A percentile compares a stretch with the other conserved stretches of the same genome.
Conservation (phyloP, 1,139 yeast species). For the Yamadazyma siamensis region DNA sequence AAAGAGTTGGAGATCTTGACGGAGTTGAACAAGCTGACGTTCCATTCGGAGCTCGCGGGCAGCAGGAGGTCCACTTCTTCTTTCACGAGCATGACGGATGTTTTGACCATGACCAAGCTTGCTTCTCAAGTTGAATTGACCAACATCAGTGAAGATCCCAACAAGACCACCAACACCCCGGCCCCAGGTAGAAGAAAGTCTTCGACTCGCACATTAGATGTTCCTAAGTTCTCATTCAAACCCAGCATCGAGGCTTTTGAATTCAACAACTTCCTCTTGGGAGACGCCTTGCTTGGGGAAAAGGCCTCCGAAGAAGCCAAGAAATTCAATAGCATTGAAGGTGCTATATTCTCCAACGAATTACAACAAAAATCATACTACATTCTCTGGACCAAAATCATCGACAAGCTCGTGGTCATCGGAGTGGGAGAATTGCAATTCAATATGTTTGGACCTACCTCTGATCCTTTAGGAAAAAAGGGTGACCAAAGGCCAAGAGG, state of each 20-base stretch:
- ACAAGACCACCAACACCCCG: slow-evolving; percentile 4
- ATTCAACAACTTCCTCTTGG: slow-evolving; percentile 4
- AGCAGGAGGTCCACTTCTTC: slow-evolving; percentile 35
- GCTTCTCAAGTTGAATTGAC: slow-evolving; percentile 24
- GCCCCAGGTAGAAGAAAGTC: slow-evolving; percentile 22
- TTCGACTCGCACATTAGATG: slow-evolving; percentile 21
- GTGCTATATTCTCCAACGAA: slow-evolving; percentile 41
- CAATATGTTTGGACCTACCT: slow-evolving; percentile 20
- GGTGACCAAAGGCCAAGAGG: slow-evolving; percentile 26
- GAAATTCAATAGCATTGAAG: slow-evolving; percentile 25
- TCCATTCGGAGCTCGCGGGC: slow-evolving; percentile 34
- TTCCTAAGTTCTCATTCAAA: slow-evolving; percentile 33
- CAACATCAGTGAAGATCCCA: slow-evolving; percentile 16
- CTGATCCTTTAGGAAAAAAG: slow-evolving; percentile 17
- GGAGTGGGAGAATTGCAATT: slow-evolving; percentile 38
- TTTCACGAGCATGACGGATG: slow-evolving; percentile 27
- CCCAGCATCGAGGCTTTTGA: slow-evolving; percentile 21
- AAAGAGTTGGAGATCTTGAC: slow-evolving; percentile 37
- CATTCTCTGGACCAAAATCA: slow-evolving; percentile 31
- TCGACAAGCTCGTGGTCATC: slow-evolving; percentile 20
- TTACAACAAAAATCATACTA: slow-evolving; percentile 36
- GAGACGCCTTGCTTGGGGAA: slow-evolving; percentile 6
- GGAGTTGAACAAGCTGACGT: slow-evolving; percentile 34
- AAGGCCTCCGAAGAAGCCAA: slow-evolving; percentile 11
- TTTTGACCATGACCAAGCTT: slow-evolving; percentile 22